Percentiles rank a stretch among this genome's conserved stretches.
phyloP scores from a whole-genome alignment of 352 stramenopile genomes.

The Phytophthora sojae region DNA sequence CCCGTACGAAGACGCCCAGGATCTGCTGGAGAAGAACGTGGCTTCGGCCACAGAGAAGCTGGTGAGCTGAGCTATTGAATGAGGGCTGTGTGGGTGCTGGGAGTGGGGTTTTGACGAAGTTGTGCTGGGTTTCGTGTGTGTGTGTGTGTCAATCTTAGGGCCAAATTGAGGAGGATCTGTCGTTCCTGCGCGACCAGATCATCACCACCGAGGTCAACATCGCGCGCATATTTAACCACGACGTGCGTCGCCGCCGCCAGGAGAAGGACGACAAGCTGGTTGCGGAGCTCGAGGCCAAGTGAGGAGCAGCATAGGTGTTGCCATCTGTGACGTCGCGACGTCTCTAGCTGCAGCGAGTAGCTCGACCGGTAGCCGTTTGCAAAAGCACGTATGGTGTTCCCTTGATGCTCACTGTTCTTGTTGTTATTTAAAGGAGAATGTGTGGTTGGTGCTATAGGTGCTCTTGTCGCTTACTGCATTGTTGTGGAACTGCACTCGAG shows the following conservation, averaged over 20 bases:
- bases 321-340: not conserved
- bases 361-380: slow-evolving; percentile 14
- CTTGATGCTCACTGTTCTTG: slow-evolving; percentile 13
- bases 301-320: not conserved
- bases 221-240: slow-evolving; percentile 97
- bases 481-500: not conserved
- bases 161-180: slow-evolving; percentile 92
- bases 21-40: slow-evolving; percentile 87
- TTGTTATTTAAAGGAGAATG: slow-evolving; percentile 8
- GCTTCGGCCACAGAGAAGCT: slow-evolving; percentile 72
- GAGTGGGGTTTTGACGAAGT: slow-evolving; percentile 4
- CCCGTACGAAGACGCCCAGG: slow-evolving; percentile 95
- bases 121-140: not conserved
- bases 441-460: not conserved
- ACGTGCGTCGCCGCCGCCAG: slow-evolving; percentile 90
- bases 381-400: slow-evolving; percentile 30
- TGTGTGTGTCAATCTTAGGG: slow-evolving; percentile 29
- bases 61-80: slow-evolving; percentile 37
- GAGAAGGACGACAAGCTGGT: slow-evolving; percentile 76
- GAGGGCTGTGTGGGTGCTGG: not conserved
- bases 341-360: slow-evolving; percentile 23
- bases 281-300: slow-evolving; percentile 75
- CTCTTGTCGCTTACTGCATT: not conserved
- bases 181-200: slow-evolving; percentile 96
- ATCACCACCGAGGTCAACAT: slow-evolving; percentile 98